Conservation (phyloP, 495 filamentous ascomycete genomes). For the Penicillium coffeae region DNA sequence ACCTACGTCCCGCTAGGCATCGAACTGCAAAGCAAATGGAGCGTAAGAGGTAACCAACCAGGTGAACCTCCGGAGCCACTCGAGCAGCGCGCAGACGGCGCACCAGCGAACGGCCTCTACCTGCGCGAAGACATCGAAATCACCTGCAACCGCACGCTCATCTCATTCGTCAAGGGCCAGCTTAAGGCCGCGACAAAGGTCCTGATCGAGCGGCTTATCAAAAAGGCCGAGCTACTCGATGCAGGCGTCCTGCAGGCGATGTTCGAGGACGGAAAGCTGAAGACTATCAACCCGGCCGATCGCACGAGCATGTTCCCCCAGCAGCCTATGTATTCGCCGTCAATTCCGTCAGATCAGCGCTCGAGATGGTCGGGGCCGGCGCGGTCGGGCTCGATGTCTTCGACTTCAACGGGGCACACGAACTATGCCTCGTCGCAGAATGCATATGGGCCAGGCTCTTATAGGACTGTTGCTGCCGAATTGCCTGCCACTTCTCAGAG, state of each 20-base stretch:
- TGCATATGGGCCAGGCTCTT: background rate
- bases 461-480: background rate
- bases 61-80: constrained; percentile 56
- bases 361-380: background rate
- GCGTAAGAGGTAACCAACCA: constrained; percentile 54
- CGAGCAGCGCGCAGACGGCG: constrained; percentile 48
- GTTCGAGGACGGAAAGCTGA: constrained; percentile 26
- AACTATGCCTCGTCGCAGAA: background rate
- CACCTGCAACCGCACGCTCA: constrained; percentile 69
- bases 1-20: constrained; percentile 65
- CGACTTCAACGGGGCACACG: background rate
- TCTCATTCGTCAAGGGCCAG: constrained; percentile 69
- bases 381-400: constrained; percentile 1
- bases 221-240: constrained; percentile 49
- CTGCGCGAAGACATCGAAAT: constrained; percentile 74
- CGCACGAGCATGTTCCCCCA: constrained; percentile 1
- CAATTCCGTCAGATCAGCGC: background rate
- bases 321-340: background rate
- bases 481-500: background rate
- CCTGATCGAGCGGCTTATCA: constrained; percentile 61
- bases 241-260: constrained; percentile 23
- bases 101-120: constrained; percentile 62
- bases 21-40: constrained; percentile 68
- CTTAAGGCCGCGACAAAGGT: constrained; percentile 64
- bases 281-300: constrained; percentile 27